Conservation (phyloP, 2,329 filamentous ascomycete genomes). For the Trichoderma gracile region DNA sequence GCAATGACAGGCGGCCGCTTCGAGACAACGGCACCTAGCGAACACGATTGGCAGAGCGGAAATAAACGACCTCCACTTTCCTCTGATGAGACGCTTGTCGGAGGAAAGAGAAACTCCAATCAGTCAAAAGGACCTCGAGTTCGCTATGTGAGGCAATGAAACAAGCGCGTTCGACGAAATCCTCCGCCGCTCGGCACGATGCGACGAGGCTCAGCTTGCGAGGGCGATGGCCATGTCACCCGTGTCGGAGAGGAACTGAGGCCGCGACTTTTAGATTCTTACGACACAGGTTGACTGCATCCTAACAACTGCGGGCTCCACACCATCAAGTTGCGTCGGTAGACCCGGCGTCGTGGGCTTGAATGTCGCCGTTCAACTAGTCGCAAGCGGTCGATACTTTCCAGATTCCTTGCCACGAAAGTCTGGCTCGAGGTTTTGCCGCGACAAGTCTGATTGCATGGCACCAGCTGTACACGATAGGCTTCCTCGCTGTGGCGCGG, state of each 20-base stretch:
- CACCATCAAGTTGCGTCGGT: slow-evolving; percentile 16
- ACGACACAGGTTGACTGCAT: too few species aligned
- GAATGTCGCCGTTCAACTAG: neutral
- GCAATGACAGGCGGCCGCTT: slow-evolving; percentile 4
- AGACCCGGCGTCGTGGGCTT: slow-evolving; percentile 11
- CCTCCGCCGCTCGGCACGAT: neutral
- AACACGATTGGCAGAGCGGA: slow-evolving; percentile 21
- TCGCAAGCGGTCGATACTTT: neutral
- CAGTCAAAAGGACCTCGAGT: neutral
- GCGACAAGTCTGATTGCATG: slow-evolving; percentile 6
- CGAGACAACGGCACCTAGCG: slow-evolving; percentile 4
- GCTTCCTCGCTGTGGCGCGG: neutral
- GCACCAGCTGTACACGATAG: neutral
- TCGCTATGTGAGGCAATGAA: neutral
- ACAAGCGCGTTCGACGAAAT: neutral
- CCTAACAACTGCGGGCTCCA: too few species aligned
- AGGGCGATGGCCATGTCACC: neutral
- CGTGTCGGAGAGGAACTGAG: neutral
- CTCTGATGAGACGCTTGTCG: slow-evolving; percentile 17
- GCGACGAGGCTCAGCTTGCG: neutral
- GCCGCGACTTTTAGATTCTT: neutral
- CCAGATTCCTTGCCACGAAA: neutral
- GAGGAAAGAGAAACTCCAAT: neutral
- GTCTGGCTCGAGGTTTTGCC: slow-evolving; percentile 7
- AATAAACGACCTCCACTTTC: slow-evolving; percentile 16